These are phyloP conservation scores for Venturia oleaginea DNA, from an alignment of 2,329 filamentous ascomycete genomes.

Conservation along the genomic window DNA sequence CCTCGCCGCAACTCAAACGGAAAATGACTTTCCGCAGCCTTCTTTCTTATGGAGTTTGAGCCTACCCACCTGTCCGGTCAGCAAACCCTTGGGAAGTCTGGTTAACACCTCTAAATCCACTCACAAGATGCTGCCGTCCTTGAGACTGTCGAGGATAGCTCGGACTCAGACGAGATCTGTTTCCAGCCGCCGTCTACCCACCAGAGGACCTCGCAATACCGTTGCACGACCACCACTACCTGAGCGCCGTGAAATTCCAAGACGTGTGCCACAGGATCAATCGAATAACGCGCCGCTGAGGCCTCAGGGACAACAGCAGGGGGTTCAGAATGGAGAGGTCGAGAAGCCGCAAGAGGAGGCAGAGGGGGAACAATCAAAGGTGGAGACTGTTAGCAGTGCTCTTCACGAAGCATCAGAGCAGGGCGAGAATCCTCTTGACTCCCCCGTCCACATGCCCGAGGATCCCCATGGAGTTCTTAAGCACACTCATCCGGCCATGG, in stretches of 20 bases:
- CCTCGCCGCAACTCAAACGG: background rate
- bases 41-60: background rate
- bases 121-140: constrained; percentile 15
- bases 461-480: constrained; percentile 52
- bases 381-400: constrained; percentile 35
- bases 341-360: constrained; percentile 13
- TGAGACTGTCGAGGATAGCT: constrained; percentile 22
- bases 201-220: constrained; percentile 22
- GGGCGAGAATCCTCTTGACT: constrained; percentile 42
- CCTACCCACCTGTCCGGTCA: background rate
- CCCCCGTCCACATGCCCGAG: constrained; percentile 53
- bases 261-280: constrained; percentile 4
- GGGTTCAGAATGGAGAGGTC: background rate
- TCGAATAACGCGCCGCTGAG: background rate
- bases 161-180: constrained; percentile 7
- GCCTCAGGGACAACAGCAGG: background rate
- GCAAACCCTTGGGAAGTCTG: background rate
- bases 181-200: constrained; percentile 17
- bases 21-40: background rate
- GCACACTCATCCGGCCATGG: constrained; percentile 47
- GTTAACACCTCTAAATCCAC: background rate
- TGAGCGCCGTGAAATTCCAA: constrained; percentile 4
- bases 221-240: constrained; percentile 18
- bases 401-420: constrained; percentile 32
- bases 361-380: constrained; percentile 23